phyloP scores from a whole-genome alignment of 1,284 basidiomycete species.

The Pterulicium gracile region DNA sequence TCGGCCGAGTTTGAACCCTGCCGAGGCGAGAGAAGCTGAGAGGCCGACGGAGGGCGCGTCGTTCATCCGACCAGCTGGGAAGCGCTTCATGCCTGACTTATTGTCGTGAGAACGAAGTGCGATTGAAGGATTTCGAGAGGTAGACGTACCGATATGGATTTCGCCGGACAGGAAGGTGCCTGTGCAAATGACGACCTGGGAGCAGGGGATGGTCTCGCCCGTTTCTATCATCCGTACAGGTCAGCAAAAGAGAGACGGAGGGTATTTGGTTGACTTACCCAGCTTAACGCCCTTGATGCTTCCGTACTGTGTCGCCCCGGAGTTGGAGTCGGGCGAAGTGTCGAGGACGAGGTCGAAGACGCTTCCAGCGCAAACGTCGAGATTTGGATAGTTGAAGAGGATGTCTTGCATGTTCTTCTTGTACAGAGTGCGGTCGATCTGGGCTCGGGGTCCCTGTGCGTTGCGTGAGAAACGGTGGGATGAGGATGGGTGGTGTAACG shows the following conservation, averaged over 20 bases:
- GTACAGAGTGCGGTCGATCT: slow-evolving; percentile 80
- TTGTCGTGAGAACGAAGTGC: slow-evolving; percentile 2
- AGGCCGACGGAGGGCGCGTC: slow-evolving; percentile 68
- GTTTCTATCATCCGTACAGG: slow-evolving; percentile 33
- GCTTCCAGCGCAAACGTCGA: slow-evolving; percentile 62
- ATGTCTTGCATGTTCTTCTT: slow-evolving; percentile 70
- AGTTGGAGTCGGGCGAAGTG: slow-evolving; percentile 24
- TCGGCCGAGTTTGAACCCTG: slow-evolving; percentile 74
- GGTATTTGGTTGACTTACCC: slow-evolving; percentile 39
- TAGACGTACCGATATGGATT: slow-evolving; percentile 67
- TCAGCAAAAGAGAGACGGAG: neutral
- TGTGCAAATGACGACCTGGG: slow-evolving; percentile 79
- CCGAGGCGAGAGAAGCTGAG: slow-evolving; percentile 61
- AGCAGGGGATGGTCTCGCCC: slow-evolving; percentile 69
- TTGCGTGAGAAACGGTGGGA: neutral
- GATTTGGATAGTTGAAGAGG: slow-evolving; percentile 53
- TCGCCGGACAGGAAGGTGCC: slow-evolving; percentile 86
- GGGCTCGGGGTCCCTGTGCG: slow-evolving; percentile 73
- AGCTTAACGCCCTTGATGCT: slow-evolving; percentile 59
- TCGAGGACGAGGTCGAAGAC: slow-evolving; percentile 75
- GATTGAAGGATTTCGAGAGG: neutral
- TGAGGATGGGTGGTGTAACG: slow-evolving; percentile 12
- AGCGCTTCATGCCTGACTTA: slow-evolving; percentile 51
- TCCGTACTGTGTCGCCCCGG: slow-evolving; percentile 27
- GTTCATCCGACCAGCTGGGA: slow-evolving; percentile 75